Evolutionary conservation across 257 asterid species (phyloP).

Genomic region (Petunia axillaris): DNA sequence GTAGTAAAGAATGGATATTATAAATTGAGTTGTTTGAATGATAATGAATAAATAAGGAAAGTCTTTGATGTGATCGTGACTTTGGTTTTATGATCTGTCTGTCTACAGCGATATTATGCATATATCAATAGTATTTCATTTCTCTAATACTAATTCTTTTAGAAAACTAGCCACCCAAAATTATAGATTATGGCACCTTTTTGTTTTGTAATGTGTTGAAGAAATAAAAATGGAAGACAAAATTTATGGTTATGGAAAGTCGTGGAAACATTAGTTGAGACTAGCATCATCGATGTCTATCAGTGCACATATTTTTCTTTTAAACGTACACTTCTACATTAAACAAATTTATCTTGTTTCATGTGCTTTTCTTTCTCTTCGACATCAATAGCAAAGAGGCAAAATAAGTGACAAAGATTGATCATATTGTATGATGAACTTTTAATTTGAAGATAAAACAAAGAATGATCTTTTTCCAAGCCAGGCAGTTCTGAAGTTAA

Average conservation of each 20-base stretch:
- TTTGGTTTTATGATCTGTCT: conserved; percentile 26
- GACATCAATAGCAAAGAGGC: not conserved
- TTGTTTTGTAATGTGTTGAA: not conserved
- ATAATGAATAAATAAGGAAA: conserved; percentile 26
- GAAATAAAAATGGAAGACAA: not conserved
- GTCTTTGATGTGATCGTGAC: conserved; percentile 29
- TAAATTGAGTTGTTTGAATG: conserved; percentile 9
- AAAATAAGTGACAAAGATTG: not conserved
- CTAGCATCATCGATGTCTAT: not conserved
- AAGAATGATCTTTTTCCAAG: not conserved
- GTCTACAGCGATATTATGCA: conserved; percentile 34
- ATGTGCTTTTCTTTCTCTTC: not conserved
- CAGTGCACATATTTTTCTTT: not conserved
- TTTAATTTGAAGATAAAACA: not conserved
- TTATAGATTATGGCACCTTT: not conserved
- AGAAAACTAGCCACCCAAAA: not conserved
- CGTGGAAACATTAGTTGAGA: not conserved
- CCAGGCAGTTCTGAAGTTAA: no score
- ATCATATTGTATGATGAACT: not conserved
- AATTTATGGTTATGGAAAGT: not conserved
- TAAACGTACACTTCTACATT: not conserved
- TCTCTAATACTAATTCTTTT: not conserved
- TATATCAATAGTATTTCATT: not conserved
- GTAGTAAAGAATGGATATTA: not conserved
- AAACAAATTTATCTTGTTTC: not conserved